A percentile compares a stretch with the other conserved stretches of the same genome.
Evolutionary conservation across 129 eudicot species (phyloP).

Genomic region (Kitagawia praeruptora): DNA sequence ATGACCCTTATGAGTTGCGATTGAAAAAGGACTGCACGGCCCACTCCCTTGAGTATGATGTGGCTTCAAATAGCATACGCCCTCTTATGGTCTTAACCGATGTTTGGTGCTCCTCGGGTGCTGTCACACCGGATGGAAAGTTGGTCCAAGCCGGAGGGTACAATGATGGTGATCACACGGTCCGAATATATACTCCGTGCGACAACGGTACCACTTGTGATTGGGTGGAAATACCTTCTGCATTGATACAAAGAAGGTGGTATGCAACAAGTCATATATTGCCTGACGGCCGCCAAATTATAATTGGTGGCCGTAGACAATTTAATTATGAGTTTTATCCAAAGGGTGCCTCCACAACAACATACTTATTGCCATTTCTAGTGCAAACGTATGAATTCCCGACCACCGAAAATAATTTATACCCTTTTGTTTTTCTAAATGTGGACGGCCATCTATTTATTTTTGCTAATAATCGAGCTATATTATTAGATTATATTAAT

Average conservation of each 20-base stretch:
- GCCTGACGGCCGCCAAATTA: constrained; percentile 61
- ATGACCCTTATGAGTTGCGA: constrained; percentile 22
- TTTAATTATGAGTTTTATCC: constrained; percentile 70
- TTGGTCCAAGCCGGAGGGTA: constrained; percentile 63
- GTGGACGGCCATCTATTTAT: constrained; percentile 63
- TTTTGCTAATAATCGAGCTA: constrained; percentile 62
- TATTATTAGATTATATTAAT: constrained; percentile 39
- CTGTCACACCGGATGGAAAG: constrained; percentile 32
- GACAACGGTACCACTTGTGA: constrained; percentile 23
- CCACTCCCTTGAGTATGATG: constrained; percentile 61
- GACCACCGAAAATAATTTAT: constrained; percentile 48
- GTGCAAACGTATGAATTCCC: constrained; percentile 31
- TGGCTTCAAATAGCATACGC: constrained; percentile 34
- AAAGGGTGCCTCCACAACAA: constrained; percentile 10
- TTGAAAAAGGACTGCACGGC: constrained; percentile 52
- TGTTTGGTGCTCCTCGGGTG: constrained; percentile 76
- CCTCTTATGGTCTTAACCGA: constrained; percentile 50
- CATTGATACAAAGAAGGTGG: constrained; percentile 40
- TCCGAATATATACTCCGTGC: constrained; percentile 32
- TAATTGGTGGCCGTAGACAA: constrained; percentile 55
- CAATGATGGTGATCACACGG: constrained; percentile 46
- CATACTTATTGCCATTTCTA: constrained; percentile 37
- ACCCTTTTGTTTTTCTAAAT: constrained; percentile 68
- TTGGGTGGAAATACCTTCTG: constrained; percentile 36
- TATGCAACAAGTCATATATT: constrained; percentile 60